Conservation (phyloP, 352 stramenopile species). For the Globisporangium polare region DNA sequence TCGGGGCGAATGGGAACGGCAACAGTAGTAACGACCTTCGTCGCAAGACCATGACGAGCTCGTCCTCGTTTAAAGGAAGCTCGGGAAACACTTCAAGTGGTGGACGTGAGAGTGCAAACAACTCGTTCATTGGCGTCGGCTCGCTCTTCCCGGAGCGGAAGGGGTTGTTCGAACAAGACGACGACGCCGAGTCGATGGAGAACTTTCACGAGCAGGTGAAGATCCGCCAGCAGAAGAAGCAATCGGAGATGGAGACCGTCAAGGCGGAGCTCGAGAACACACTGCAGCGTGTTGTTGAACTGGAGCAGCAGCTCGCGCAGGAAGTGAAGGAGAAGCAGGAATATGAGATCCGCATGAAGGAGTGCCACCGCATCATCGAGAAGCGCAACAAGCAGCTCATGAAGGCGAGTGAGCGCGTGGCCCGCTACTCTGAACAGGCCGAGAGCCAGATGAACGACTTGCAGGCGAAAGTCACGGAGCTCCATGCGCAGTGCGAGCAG, state of each 20-base stretch:
- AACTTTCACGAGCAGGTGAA: constrained; percentile 67
- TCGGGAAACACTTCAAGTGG: neutral
- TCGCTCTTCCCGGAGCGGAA: constrained; percentile 33
- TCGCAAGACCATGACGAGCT: constrained; percentile 12
- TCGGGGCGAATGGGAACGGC: constrained; percentile 7
- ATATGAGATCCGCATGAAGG: constrained; percentile 63
- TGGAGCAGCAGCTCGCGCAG: constrained; percentile 31
- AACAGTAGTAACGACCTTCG: neutral
- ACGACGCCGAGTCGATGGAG: constrained; percentile 72
- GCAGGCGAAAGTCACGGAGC: constrained; percentile 29
- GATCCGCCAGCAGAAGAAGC: constrained; percentile 63
- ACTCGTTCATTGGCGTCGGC: constrained; percentile 13
- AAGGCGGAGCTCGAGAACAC: constrained; percentile 38
- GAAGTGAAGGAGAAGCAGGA: constrained; percentile 57
- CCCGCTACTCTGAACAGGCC: constrained; percentile 57
- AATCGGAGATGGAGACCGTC: constrained; percentile 55
- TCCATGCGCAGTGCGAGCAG: constrained; percentile 34
- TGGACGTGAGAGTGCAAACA: constrained; percentile 7
- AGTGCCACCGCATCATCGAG: constrained; percentile 80
- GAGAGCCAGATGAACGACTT: constrained; percentile 46
- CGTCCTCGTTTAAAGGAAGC: constrained; percentile 12
- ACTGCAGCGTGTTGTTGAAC: constrained; percentile 21
- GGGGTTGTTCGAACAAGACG: constrained; percentile 73
- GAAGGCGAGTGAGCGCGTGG: constrained; percentile 74
- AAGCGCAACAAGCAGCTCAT: constrained; percentile 86